phyloP scores from a whole-genome alignment of 176 grass and related monocot genomes.

The Aechmea fasciata region DNA sequence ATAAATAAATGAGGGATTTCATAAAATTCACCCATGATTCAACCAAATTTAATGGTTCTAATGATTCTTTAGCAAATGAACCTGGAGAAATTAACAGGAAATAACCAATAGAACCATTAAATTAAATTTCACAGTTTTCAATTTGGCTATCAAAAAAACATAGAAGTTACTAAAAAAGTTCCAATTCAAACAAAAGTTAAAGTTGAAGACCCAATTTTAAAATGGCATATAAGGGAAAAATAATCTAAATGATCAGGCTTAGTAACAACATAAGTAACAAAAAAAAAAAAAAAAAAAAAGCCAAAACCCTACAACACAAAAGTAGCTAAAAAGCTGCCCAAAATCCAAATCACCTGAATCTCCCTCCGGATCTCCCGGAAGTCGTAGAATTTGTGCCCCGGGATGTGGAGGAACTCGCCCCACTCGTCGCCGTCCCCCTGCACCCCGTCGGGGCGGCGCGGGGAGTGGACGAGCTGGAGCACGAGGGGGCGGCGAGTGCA shows the following conservation, averaged over 20 bases:
- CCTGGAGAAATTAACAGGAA: neutral
- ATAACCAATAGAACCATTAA: neutral
- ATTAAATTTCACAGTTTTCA: too few relatives aligned
- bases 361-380: constrained; percentile 76
- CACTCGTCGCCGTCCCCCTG: constrained; percentile 42
- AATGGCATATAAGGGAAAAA: too few relatives aligned
- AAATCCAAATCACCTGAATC: constrained; percentile 53
- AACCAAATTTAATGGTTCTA: too few relatives aligned
- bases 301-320: neutral
- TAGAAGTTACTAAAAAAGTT: too few relatives aligned
- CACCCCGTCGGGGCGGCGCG: neutral
- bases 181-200: too few relatives aligned
- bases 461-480: constrained; percentile 70
- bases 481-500: constrained; percentile 81
- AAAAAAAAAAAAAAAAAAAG: neutral
- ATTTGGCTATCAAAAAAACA: too few relatives aligned
- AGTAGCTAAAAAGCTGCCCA: neutral
- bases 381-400: constrained; percentile 55
- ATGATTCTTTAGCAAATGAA: too few relatives aligned
- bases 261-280: constrained; percentile 2
- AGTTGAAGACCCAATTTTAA: too few relatives aligned
- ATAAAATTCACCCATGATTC: too few relatives aligned
- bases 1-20: too few relatives aligned
- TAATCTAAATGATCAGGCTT: too few relatives aligned
- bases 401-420: constrained; percentile 77